Conservation (phyloP, 2,329 filamentous ascomycete species). For the Colletotrichum tropicicola region DNA sequence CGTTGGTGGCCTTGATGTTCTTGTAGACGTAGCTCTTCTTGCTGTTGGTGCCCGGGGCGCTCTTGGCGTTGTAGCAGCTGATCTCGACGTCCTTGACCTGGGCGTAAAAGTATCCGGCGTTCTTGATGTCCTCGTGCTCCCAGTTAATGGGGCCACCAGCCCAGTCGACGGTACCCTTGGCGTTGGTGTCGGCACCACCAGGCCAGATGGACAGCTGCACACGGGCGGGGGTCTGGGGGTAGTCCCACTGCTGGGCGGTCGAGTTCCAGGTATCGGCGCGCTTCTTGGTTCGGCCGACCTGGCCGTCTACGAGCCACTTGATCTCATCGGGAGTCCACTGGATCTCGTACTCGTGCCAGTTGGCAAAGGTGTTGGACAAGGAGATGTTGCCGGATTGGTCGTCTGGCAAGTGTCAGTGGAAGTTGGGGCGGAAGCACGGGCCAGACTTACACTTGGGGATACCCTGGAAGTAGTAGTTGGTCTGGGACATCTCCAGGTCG, state of each 20-base stretch:
- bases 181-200: conserved; percentile 82
- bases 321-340: conserved; percentile 90
- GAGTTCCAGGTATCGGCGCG: conserved; percentile 86
- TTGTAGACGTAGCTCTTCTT: conserved; percentile 82
- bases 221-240: conserved; percentile 89
- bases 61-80: conserved; percentile 79
- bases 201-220: conserved; percentile 97
- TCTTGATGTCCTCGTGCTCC: conserved; percentile 81
- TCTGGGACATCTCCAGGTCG: conserved; percentile 81
- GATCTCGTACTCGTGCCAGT: conserved; percentile 91
- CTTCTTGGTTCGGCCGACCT: conserved; percentile 77
- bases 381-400: conserved; percentile 78
- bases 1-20: conserved; percentile 71
- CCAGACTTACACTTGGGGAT: conserved; percentile 81
- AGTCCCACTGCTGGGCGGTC: conserved; percentile 83
- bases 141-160: conserved; percentile 92
- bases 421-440: conserved; percentile 26
- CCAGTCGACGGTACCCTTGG: conserved; percentile 87
- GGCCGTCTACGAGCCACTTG: conserved; percentile 87
- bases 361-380: conserved; percentile 74
- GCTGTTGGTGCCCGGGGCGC: conserved; percentile 71
- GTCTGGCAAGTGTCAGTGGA: conserved; percentile 59
- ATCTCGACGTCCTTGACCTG: conserved; percentile 81
- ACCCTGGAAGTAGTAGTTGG: conserved; percentile 97
- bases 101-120: conserved; percentile 89